A percentile compares a stretch with the other conserved stretches of the same genome.
phyloP scores from a whole-genome alignment of 352 stramenopile species.

The Phytophthora palmivora region DNA sequence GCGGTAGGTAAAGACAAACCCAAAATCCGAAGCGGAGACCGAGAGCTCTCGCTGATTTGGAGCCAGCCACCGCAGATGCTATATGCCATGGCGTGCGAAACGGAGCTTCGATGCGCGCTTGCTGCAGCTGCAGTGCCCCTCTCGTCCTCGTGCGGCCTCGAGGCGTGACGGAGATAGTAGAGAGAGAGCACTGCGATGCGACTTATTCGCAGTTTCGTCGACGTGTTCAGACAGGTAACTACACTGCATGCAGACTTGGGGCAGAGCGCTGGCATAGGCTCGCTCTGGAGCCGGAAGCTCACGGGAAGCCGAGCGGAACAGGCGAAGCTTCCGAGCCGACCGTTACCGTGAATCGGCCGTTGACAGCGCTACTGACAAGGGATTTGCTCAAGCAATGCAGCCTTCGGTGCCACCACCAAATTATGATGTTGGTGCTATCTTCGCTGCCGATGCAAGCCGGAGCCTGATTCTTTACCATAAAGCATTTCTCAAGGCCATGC shows the following conservation, averaged over 20 bases:
- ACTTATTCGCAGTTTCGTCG: conserved; percentile 16
- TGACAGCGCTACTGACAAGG: conserved; percentile 1
- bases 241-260: too few relatives aligned
- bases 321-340: conserved; percentile 9
- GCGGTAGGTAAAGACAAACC: conserved; percentile 37
- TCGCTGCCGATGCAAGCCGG: conserved; percentile 2
- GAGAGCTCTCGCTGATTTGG: conserved; percentile 37
- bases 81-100: conserved; percentile 43
- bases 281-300: neutral
- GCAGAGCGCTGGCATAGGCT: conserved; percentile 6
- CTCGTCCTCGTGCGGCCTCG: too few relatives aligned
- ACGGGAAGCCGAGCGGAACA: conserved; percentile 22
- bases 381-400: conserved; percentile 13
- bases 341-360: conserved; percentile 12
- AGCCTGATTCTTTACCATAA: conserved; percentile 1
- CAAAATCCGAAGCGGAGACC: conserved; percentile 31
- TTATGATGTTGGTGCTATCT: neutral
- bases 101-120: conserved; percentile 24
- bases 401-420: neutral
- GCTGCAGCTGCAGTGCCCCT: conserved; percentile 10
- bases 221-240: conserved; percentile 11
- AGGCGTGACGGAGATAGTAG: neutral
- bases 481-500: conserved; percentile 25
- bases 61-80: conserved; percentile 31
- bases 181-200: conserved; percentile 1